Conservation (phyloP, 2,329 filamentous ascomycete genomes). For the Colletotrichum sp. region DNA sequence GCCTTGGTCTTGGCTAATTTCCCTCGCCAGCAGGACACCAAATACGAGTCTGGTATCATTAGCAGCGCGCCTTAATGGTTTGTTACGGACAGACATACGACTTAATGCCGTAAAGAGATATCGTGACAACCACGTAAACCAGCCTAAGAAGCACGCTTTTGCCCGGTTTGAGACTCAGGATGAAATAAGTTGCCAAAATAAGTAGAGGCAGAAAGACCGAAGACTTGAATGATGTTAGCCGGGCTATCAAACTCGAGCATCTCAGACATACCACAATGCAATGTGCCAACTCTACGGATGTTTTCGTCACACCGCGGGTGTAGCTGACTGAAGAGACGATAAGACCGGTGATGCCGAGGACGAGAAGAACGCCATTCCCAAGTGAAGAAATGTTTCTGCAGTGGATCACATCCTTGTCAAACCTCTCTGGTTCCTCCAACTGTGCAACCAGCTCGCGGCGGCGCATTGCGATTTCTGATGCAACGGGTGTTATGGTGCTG, state of each 20-base stretch:
- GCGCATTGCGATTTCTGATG: fast-evolving
- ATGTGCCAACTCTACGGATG: neutral
- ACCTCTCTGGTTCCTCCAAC: neutral
- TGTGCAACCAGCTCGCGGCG: neutral
- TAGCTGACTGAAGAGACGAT: neutral
- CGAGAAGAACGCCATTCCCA: neutral
- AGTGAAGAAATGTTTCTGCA: neutral
- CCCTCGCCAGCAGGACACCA: neutral
- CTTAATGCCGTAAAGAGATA: neutral
- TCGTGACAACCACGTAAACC: neutral
- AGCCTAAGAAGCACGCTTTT: neutral
- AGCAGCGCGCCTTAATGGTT: neutral
- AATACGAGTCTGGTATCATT: neutral
- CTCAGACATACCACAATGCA: neutral
- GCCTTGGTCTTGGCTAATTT: neutral
- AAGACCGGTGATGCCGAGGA: neutral
- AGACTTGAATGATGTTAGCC: neutral
- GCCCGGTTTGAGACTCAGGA: neutral
- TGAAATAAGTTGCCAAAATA: neutral
- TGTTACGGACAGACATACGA: neutral
- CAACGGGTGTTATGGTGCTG: neutral
- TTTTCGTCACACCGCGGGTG: neutral
- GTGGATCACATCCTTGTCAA: neutral
- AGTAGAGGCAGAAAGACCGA: neutral
- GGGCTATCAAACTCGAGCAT: fast-evolving